phyloP scores from a whole-genome alignment of 371 early-diverging fungal genomes.

The Mortierella sp. region DNA sequence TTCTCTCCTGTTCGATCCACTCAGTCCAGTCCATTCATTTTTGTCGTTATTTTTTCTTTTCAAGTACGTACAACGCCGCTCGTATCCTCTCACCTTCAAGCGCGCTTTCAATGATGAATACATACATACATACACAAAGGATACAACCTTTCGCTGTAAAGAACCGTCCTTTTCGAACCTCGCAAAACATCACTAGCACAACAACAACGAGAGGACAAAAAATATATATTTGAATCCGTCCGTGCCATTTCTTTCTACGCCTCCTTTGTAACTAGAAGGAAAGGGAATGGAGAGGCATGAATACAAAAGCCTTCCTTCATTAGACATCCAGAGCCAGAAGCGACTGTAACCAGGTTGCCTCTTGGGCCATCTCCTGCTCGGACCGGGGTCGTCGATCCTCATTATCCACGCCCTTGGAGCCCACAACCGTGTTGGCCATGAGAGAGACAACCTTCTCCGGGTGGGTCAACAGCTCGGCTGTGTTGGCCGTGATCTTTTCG shows the following conservation, averaged over 20 bases:
- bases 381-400: slow-evolving; percentile 80
- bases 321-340: slow-evolving; percentile 58
- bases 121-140: no score
- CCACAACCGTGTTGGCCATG: background rate
- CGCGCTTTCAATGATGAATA: background rate
- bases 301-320: no score
- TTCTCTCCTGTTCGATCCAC: background rate
- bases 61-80: background rate
- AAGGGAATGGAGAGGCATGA: no score
- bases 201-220: background rate
- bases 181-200: no score
- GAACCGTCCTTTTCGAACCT: no score
- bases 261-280: background rate
- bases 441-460: slow-evolving; percentile 1
- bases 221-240: no score
- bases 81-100: background rate
- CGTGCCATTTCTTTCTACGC: no score
- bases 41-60: background rate
- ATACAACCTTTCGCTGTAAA: no score
- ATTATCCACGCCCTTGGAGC: slow-evolving; percentile 72
- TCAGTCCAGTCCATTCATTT: background rate
- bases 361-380: slow-evolving; percentile 82
- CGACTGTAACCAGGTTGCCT: slow-evolving; percentile 70
- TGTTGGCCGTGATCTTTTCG: slow-evolving; percentile 73
- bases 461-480: slow-evolving; percentile 48